Conservation (phyloP, 208 protist genomes). For the Acanthamoeba rhysodes region DNA sequence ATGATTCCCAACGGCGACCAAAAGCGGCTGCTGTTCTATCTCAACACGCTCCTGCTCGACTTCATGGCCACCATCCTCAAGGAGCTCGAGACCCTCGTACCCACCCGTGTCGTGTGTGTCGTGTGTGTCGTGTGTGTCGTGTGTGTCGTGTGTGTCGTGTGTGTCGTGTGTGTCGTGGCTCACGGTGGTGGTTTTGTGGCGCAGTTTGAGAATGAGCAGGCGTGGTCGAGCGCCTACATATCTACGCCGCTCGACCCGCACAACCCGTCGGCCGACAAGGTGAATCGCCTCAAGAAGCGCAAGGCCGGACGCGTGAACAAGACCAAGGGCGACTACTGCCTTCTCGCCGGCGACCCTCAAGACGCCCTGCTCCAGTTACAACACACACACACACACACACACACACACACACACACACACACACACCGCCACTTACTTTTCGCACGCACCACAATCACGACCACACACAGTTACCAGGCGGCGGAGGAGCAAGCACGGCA, state of each 20-base stretch:
- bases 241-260: conserved; percentile 52
- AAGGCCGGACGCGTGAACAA: conserved; percentile 54
- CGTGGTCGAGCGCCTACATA: conserved; percentile 48
- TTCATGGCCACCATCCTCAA: conserved; percentile 44
- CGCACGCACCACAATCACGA: too few species aligned
- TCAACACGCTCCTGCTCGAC: conserved; percentile 70
- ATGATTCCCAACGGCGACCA: conserved; percentile 64
- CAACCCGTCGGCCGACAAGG: conserved; percentile 21
- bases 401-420: too few species aligned
- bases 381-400: neutral
- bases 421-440: neutral
- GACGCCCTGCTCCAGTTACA: conserved; percentile 37
- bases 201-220: conserved; percentile 59
- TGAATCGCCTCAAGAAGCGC: conserved; percentile 59
- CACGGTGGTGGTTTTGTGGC: neutral
- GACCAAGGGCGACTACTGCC: conserved; percentile 68
- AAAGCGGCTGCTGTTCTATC: conserved; percentile 65
- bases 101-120: too few species aligned
- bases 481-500: conserved; percentile 21
- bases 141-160: too few species aligned
- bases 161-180: too few species aligned
- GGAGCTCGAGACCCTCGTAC: conserved; percentile 58
- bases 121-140: too few species aligned
- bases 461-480: conserved; percentile 53
- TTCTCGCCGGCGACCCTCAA: conserved; percentile 35